Evolutionary conservation across 257 asterid genomes (phyloP), one percentile per base, ranked within the genome.

Genomic region (Verbena officinalis): DNA sequence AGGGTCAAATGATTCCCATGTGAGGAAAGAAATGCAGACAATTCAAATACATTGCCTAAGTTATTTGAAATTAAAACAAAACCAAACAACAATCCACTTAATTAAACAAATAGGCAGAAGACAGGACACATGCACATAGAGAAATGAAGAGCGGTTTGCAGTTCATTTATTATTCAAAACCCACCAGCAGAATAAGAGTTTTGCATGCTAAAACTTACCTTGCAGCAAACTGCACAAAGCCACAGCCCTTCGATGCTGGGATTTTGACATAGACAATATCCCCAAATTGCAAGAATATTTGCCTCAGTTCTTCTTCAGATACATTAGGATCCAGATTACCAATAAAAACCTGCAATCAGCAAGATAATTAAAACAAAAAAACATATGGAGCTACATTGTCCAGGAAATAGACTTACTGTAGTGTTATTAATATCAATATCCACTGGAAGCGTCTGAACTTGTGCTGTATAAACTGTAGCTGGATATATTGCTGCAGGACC

Each of bases 251-350:
- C 65, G 95, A 59, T 30, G 87, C 95, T 14, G 95, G 95, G 53
- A 91, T 91, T 83, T 91, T 91, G 45, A 86, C 96, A 60, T 87
- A 89, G 55, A 81, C 79, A 53, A 91, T 83, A 50, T 91, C 98
- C 62, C 98, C 98, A 67, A 86, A 82, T 71, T 83, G 98, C 78
- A 73, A 33, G 74, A 89, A 89, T 52, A 82, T 82, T 69, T 86
- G 96, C 78, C 86, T 85, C 72, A 91, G 70, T 75, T 91, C 98
- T 61, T 91, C 98, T 66, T 91, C 98, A 40, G 87, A 69, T 67
- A 83, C 78, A 67, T 84, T 91, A 21, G 85, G 85, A 64, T 91
- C 98, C 72, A 91, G 83, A 83, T 89, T 92, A 39, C 97, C 98
- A 48, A 92, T 60, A 72, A 83, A 92, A 64, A 84, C 85, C 98